A percentile compares a stretch with the other conserved stretches of the same genome.
Conservation (phyloP, 768 basidiomycete genomes). For the Serendipita sp. region DNA sequence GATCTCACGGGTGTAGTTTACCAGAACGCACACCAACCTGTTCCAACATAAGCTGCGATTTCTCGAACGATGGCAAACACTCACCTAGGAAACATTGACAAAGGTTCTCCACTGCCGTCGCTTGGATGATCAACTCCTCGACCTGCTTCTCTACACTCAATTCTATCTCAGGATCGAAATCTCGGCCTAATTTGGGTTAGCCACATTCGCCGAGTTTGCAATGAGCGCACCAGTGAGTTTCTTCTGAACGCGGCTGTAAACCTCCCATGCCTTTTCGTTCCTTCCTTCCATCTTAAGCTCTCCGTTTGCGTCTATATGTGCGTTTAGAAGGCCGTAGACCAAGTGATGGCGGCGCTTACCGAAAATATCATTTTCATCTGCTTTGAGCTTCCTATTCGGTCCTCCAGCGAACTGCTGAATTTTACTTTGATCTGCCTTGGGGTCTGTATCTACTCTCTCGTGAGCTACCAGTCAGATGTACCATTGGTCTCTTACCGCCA, state of each 20-base stretch:
- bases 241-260: slow-evolving; percentile 87
- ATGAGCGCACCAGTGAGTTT: slow-evolving; percentile 63
- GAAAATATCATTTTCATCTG: slow-evolving; percentile 89
- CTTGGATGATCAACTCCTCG: slow-evolving; percentile 82
- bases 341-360: slow-evolving; percentile 30
- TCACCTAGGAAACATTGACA: slow-evolving; percentile 96
- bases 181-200: slow-evolving; percentile 41
- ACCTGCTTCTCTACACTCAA: slow-evolving; percentile 75
- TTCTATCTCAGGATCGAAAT: slow-evolving; percentile 73
- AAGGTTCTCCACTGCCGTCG: slow-evolving; percentile 85
- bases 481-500: slow-evolving; percentile 34
- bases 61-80: slow-evolving; percentile 21
- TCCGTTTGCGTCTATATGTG: slow-evolving; percentile 25
- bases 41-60: not conserved
- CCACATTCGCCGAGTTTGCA: not conserved
- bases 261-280: slow-evolving; percentile 77
- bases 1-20: not conserved
- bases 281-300: slow-evolving; percentile 64
- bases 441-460: slow-evolving; percentile 24
- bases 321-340: not conserved
- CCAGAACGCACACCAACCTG: slow-evolving; percentile 5
- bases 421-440: slow-evolving; percentile 38
- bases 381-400: slow-evolving; percentile 64
- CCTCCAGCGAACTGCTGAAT: slow-evolving; percentile 52
- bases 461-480: not conserved